Evolutionary conservation across 352 stramenopile genomes (phyloP).

Genomic region (Thraustotheca clavata): DNA sequence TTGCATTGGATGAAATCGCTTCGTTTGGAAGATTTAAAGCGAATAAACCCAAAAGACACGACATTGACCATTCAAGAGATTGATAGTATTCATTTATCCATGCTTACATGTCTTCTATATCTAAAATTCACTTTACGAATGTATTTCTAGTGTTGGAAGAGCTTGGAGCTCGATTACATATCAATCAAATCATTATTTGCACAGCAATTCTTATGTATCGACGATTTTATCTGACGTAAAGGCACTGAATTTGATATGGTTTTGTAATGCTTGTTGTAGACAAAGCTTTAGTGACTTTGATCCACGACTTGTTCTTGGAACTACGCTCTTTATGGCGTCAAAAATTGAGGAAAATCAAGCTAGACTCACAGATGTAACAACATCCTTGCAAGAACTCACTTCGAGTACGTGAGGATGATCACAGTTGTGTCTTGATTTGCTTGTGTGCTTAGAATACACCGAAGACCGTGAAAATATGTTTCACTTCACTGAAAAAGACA

Average conservation of each 20-base stretch:
- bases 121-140: neutral
- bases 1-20: conserved; percentile 87
- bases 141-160: conserved; percentile 61
- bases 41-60: conserved; percentile 59
- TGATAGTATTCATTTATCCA: conserved; percentile 83
- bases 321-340: conserved; percentile 78
- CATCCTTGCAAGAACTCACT: conserved; percentile 78
- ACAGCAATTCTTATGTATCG: conserved; percentile 86
- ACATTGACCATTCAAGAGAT: conserved; percentile 69
- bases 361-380: conserved; percentile 67
- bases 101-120: conserved; percentile 23
- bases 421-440: neutral
- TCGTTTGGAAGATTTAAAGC: conserved; percentile 62
- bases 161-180: conserved; percentile 63
- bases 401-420: conserved; percentile 40
- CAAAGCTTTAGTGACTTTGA: conserved; percentile 87
- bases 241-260: neutral
- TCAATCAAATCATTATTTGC: conserved; percentile 88
- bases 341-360: conserved; percentile 85
- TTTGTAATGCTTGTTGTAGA: conserved; percentile 28
- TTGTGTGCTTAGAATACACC: conserved; percentile 38
- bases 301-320: conserved; percentile 74
- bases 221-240: conserved; percentile 83
- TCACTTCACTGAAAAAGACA: conserved; percentile 84
- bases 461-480: conserved; percentile 84